phyloP scores from a whole-genome alignment of 257 asterid species.

The Scutellaria baicalensis region DNA sequence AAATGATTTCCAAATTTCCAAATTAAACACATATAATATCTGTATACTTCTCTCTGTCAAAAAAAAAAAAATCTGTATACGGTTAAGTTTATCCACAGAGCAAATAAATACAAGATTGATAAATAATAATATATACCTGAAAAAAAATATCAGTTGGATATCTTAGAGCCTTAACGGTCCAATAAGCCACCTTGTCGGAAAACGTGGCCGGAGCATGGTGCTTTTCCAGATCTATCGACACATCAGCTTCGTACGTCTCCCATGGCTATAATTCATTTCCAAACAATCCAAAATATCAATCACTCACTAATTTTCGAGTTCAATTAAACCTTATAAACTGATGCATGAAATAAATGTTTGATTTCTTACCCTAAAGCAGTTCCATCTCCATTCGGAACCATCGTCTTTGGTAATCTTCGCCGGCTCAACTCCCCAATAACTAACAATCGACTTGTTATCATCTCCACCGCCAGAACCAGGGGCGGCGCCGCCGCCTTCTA shows the following conservation, averaged over 20 bases:
- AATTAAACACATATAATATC: too few relatives aligned
- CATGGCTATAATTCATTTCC: conserved; percentile 26
- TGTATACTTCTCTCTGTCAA: too few relatives aligned
- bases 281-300: not conserved
- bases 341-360: not conserved
- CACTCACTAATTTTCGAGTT: too few relatives aligned
- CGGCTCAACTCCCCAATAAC: conserved; percentile 74
- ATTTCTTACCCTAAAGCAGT: conserved; percentile 50
- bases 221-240: conserved; percentile 55
- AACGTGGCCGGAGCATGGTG: conserved; percentile 63
- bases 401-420: conserved; percentile 48
- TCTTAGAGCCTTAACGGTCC: conserved; percentile 62
- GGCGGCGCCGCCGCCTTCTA: conserved; percentile 11
- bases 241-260: conserved; percentile 52
- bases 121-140: conserved; percentile 36
- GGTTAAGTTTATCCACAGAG: too few relatives aligned
- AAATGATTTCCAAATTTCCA: too few relatives aligned
- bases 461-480: conserved; percentile 8
- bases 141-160: conserved; percentile 71
- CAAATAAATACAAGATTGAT: not conserved
- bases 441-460: conserved; percentile 24
- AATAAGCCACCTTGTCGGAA: conserved; percentile 67
- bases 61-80: too few relatives aligned
- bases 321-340: too few relatives aligned
- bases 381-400: conserved; percentile 80